Conservation (phyloP, 2,329 filamentous ascomycete genomes). For the Xylaria sp. region DNA sequence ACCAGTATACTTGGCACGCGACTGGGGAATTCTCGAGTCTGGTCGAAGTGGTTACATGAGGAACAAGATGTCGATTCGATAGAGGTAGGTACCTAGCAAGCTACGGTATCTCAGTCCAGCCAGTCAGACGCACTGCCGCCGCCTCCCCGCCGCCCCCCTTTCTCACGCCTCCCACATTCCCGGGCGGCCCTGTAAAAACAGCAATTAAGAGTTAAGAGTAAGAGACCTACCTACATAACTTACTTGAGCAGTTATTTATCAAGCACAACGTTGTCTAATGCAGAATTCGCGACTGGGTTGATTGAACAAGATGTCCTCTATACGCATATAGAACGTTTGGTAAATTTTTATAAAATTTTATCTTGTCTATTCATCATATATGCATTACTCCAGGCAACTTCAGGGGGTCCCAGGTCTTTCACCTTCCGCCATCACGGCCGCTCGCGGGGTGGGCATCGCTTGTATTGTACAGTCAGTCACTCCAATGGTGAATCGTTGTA, state of each 20-base stretch:
- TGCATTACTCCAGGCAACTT: slow-evolving; percentile 45
- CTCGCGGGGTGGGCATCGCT: slow-evolving; percentile 42
- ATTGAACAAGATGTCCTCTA: neutral
- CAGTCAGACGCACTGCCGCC: slow-evolving; percentile 4
- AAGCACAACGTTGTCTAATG: too few relatives aligned
- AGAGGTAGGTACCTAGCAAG: neutral
- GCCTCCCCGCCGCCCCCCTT: too few relatives aligned
- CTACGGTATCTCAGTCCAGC: too few relatives aligned
- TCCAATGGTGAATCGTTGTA: slow-evolving; percentile 39
- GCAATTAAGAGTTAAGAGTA: too few relatives aligned
- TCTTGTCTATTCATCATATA: slow-evolving; percentile 48
- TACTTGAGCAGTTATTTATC: too few relatives aligned
- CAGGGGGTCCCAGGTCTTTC: slow-evolving; percentile 37
- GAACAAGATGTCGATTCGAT: neutral
- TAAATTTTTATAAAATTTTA: slow-evolving; percentile 33
- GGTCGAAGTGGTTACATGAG: neutral
- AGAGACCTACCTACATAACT: too few relatives aligned
- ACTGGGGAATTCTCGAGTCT: neutral
- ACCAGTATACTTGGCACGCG: neutral
- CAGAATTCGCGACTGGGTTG: neutral
- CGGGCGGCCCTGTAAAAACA: too few relatives aligned
- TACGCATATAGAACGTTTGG: neutral
- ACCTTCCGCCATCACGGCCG: slow-evolving; percentile 39
- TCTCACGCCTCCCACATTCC: too few relatives aligned
- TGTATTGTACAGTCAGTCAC: slow-evolving; percentile 47